phyloP scores from a whole-genome alignment of 495 filamentous ascomycete species.

The Hapsidospora chrysogenum region DNA sequence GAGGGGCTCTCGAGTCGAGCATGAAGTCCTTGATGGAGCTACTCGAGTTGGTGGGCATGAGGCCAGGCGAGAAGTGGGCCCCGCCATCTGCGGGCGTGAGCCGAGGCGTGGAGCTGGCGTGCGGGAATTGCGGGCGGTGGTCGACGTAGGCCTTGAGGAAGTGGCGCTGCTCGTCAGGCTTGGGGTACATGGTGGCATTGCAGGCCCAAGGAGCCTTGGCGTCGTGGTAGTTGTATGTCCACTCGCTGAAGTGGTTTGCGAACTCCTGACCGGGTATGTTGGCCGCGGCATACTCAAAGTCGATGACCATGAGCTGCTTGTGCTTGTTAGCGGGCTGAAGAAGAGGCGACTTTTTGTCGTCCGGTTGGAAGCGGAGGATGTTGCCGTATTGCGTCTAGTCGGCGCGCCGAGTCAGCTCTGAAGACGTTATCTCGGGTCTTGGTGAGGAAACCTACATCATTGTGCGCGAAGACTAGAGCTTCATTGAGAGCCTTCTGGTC shows the following conservation, averaged over 20 bases:
- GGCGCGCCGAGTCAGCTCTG: conserved; percentile 8
- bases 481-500: conserved; percentile 46
- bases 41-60: conserved; percentile 12
- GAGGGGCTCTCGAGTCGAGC: conserved; percentile 50
- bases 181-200: conserved; percentile 57
- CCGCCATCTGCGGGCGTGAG: conserved; percentile 20
- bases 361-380: conserved; percentile 75
- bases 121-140: conserved; percentile 46
- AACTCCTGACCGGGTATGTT: conserved; percentile 83
- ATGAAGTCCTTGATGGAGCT: conserved; percentile 44
- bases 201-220: conserved; percentile 43
- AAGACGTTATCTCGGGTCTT: conserved; percentile 5
- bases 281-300: conserved; percentile 94
- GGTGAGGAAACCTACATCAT: conserved; percentile 52
- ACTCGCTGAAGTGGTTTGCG: conserved; percentile 96
- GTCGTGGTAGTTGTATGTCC: conserved; percentile 96
- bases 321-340: conserved; percentile 81
- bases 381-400: conserved; percentile 95
- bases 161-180: conserved; percentile 57
- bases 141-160: conserved; percentile 79
- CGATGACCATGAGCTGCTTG: conserved; percentile 90
- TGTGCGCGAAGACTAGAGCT: conserved; percentile 84
- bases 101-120: conserved; percentile 35
- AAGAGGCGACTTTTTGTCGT: conserved; percentile 65
- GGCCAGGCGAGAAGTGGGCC: conserved; percentile 10